Evolutionary conservation across 768 basidiomycete genomes (phyloP), one percentile per base, ranked within the genome.

Genomic region (Astraeus odoratus): DNA sequence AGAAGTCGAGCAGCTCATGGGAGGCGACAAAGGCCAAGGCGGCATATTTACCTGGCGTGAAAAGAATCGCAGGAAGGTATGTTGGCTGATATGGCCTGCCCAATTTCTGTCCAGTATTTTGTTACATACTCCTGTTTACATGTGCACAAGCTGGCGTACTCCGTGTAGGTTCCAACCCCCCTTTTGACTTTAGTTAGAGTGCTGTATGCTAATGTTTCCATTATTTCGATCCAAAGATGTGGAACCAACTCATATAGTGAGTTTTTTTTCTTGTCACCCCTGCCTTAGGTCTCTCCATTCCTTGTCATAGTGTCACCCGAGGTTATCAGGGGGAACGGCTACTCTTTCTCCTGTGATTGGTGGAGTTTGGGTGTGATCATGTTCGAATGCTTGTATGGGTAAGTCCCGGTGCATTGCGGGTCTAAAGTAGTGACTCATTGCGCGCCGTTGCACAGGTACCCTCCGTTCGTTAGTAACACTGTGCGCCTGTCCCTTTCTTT

Each of bases 291-390:
- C 42, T 33, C 49, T 57, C 57, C 55, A 47, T 54, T 47, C 46
- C 30, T 52, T 25, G 49, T 50, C 43, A 37, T 51, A 91, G 89
- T 90, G 87, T 89, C 86, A 8, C 89, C 88, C 34, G 88, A 91
- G 63, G 89, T 91, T 37, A 89, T 92, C 59, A 79, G 87, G 54
- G 86, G 87, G 18, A 86, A 89, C 59, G 94, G 93, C 20, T 97
- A 98, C 66, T 81, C 85, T 30, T 94, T 88, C 67, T 87, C 85
- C 27, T 95, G 92, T 61, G 95, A 98, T 60, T 98, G 93, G 93
- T 99, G 95, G 95, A 91, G 87, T 67, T 76, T 97, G 37, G 94
- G 93, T 10, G 86, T 96, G 44, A 97, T 99, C 62, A 88, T 92
- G 82, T 97, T 85, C 58, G 93, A 97, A 65, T 92, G 89, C 61